Percentiles rank a stretch among this genome's conserved stretches.
These are phyloP conservation scores for Ceratobasidium sp. DNA, from an alignment of 1,284 basidiomycete genomes.

Conservation along the genomic window DNA sequence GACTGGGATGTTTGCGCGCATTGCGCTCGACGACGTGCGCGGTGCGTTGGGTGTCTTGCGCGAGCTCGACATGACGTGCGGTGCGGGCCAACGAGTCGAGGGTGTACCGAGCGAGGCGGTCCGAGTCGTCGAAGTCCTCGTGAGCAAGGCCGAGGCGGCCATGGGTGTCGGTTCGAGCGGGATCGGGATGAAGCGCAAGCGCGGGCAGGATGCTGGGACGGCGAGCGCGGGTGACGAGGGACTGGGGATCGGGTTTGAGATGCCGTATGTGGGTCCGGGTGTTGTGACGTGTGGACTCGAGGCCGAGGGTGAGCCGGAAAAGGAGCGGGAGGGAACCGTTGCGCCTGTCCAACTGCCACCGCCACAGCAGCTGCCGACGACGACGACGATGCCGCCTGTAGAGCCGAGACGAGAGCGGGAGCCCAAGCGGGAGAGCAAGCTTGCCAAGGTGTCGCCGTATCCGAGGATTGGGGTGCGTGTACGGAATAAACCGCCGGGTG, in stretches of 20 bases:
- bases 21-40: conserved; percentile 65
- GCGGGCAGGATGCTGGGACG: neutral
- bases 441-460: conserved; percentile 37
- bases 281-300: conserved; percentile 52
- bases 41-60: conserved; percentile 67
- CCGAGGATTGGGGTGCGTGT: conserved; percentile 37
- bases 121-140: conserved; percentile 65
- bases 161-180: conserved; percentile 49
- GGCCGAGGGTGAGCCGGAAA: conserved; percentile 18
- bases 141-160: conserved; percentile 63
- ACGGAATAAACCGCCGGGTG: conserved; percentile 24
- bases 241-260: conserved; percentile 59
- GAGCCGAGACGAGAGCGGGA: neutral
- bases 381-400: conserved; percentile 1
- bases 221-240: conserved; percentile 62
- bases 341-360: neutral
- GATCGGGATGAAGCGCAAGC: conserved; percentile 21
- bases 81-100: conserved; percentile 56
- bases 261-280: conserved; percentile 64
- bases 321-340: conserved; percentile 16
- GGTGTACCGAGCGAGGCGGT: conserved; percentile 60
- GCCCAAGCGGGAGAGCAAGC: conserved; percentile 12
- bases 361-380: neutral
- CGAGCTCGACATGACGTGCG: conserved; percentile 55
- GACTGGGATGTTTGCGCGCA: conserved; percentile 61